phyloP scores from a whole-genome alignment of 2,329 filamentous ascomycete species.

The Xylaria sp. region DNA sequence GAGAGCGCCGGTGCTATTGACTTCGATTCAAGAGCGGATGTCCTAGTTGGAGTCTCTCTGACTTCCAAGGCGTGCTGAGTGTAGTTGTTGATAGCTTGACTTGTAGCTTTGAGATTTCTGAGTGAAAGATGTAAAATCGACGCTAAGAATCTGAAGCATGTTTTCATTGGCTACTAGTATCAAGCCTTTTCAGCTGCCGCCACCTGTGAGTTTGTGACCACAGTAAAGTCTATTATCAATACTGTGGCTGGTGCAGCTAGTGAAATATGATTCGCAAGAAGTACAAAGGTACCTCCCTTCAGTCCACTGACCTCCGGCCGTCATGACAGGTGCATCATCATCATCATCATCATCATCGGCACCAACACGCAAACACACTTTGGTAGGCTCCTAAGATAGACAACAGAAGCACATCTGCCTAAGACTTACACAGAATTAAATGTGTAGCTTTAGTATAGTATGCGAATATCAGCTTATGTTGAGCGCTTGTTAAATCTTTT shows the following conservation, averaged over 20 bases:
- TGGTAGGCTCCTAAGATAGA: no score
- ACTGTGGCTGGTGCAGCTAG: background rate
- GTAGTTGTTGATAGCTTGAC: slow-evolving; percentile 9
- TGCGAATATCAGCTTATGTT: no score
- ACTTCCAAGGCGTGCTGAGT: background rate
- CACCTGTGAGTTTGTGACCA: background rate
- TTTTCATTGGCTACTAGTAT: slow-evolving; percentile 10
- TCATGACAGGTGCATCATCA: no score
- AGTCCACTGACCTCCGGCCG: background rate
- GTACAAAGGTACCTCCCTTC: background rate
- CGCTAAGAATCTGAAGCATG: slow-evolving; percentile 30
- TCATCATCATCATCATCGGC: no score
- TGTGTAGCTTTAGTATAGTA: no score
- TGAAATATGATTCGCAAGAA: no score
- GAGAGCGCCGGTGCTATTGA: background rate
- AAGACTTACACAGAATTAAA: no score
- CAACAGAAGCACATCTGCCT: no score
- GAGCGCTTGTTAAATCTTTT: no score
- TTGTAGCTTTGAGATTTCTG: slow-evolving; percentile 29
- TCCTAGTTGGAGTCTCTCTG: background rate
- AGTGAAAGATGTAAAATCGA: slow-evolving; percentile 25
- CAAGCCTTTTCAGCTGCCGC: slow-evolving; percentile 15
- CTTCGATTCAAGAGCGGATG: background rate
- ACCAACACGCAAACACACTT: background rate
- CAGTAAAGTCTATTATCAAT: no score